These are phyloP conservation scores for Neurospora sp. DNA, from an alignment of 495 filamentous ascomycete species.

Conservation along the genomic window DNA sequence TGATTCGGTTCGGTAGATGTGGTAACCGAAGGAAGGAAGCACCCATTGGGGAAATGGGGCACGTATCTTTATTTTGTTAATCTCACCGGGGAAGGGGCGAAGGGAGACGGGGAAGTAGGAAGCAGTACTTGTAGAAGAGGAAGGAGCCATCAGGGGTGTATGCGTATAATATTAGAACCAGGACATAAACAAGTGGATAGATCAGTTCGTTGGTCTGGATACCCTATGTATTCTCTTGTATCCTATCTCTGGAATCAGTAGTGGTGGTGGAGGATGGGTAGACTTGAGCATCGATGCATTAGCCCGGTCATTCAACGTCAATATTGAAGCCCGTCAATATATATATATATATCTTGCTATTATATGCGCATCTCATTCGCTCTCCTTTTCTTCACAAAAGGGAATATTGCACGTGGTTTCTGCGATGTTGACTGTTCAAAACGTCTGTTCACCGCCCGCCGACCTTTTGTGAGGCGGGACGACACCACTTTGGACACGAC, in stretches of 20 bases:
- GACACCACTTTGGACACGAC: background rate
- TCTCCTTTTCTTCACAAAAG: too few species aligned
- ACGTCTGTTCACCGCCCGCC: background rate
- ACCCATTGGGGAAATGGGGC: background rate
- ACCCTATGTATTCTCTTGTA: background rate
- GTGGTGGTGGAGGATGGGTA: too few species aligned
- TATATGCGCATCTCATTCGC: too few species aligned
- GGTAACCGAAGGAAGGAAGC: background rate
- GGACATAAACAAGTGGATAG: background rate
- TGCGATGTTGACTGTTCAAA: background rate
- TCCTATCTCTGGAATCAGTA: background rate
- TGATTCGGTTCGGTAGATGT: background rate
- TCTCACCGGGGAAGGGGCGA: too few species aligned
- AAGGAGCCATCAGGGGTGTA: background rate
- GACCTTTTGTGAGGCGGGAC: background rate
- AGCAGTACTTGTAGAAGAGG: background rate
- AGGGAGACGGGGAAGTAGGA: too few species aligned
- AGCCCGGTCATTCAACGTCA: too few species aligned
- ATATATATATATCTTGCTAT: too few species aligned
- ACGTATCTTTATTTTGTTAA: background rate
- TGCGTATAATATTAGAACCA: background rate
- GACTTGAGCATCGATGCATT: background rate
- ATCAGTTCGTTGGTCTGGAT: background rate
- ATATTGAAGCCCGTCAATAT: too few species aligned
- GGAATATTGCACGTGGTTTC: background rate